These are phyloP conservation scores for Fusarium bulbicola DNA, from an alignment of 2,329 filamentous ascomycete genomes.

Conservation along the genomic window DNA sequence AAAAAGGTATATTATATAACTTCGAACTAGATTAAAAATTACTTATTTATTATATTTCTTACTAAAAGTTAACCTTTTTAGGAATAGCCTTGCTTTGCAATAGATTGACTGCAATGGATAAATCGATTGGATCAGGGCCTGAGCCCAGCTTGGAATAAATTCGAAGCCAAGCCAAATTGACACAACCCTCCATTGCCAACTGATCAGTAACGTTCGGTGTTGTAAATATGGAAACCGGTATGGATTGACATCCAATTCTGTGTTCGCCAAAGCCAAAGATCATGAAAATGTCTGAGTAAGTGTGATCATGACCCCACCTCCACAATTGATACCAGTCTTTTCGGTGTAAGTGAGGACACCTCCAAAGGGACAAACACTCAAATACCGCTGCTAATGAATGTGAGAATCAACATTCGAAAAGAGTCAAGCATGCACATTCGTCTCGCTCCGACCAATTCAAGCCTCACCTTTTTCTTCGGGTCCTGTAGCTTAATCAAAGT, in stretches of 20 bases:
- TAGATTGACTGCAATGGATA: too few species aligned
- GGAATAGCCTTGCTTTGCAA: too few species aligned
- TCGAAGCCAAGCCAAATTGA: constrained; percentile 25
- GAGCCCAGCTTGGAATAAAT: background rate
- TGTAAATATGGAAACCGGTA: constrained; percentile 10
- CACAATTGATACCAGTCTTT: background rate
- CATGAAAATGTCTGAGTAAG: background rate
- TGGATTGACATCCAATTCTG: background rate
- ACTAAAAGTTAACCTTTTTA: too few species aligned
- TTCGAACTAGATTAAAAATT: too few species aligned
- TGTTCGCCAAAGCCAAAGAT: background rate
- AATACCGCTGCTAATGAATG: background rate
- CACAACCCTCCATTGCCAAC: constrained; percentile 28
- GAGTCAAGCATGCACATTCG: constrained; percentile 21
- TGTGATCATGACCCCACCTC: constrained; percentile 1
- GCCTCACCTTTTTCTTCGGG: constrained; percentile 5
- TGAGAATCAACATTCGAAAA: background rate
- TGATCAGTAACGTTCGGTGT: constrained; percentile 15
- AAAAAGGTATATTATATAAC: too few species aligned
- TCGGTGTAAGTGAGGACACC: constrained; percentile 1
- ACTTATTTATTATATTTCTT: too few species aligned
- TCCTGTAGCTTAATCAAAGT: constrained; percentile 11
- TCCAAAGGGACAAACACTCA: background rate
- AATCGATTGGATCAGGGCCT: too few species aligned
- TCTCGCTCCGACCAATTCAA: background rate